Evolutionary conservation across 495 filamentous ascomycete species (phyloP).

Genomic region (Penicillium atrosanguineum): DNA sequence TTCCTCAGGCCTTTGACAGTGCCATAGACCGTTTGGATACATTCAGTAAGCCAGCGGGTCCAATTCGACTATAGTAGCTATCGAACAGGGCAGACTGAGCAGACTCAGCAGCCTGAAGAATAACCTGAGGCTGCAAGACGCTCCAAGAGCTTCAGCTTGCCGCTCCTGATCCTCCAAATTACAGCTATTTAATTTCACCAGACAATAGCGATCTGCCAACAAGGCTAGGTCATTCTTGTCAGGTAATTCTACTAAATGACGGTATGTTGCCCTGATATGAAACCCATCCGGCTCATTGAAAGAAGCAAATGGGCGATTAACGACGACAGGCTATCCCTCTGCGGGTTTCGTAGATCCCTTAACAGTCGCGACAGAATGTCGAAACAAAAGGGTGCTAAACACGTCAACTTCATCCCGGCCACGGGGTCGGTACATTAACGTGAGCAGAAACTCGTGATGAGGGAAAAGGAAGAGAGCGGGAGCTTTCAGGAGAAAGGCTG

Average conservation of each 20-base stretch:
- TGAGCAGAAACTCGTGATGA: slow-evolving; percentile 47
- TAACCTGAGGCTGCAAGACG: not conserved
- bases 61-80: not conserved
- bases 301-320: slow-evolving; percentile 58
- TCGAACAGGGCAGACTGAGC: not conserved
- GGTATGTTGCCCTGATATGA: slow-evolving; percentile 54
- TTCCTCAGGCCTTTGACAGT: not conserved
- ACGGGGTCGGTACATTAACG: slow-evolving; percentile 32
- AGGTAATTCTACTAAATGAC: not conserved
- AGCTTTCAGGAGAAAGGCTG: slow-evolving; percentile 12
- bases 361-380: slow-evolving; percentile 50
- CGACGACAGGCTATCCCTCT: slow-evolving; percentile 51
- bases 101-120: not conserved
- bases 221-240: not conserved
- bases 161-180: not conserved
- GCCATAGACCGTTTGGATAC: not conserved
- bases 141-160: not conserved
- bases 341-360: slow-evolving; percentile 39
- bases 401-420: slow-evolving; percentile 45
- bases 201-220: not conserved
- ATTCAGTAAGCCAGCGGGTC: not conserved
- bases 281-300: slow-evolving; percentile 48
- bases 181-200: not conserved
- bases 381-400: slow-evolving; percentile 45
- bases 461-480: slow-evolving; percentile 21